A percentile compares a stretch with the other conserved stretches of the same genome.
Conservation (phyloP, 2,329 filamentous ascomycete genomes). For the Fusarium nygamai region DNA sequence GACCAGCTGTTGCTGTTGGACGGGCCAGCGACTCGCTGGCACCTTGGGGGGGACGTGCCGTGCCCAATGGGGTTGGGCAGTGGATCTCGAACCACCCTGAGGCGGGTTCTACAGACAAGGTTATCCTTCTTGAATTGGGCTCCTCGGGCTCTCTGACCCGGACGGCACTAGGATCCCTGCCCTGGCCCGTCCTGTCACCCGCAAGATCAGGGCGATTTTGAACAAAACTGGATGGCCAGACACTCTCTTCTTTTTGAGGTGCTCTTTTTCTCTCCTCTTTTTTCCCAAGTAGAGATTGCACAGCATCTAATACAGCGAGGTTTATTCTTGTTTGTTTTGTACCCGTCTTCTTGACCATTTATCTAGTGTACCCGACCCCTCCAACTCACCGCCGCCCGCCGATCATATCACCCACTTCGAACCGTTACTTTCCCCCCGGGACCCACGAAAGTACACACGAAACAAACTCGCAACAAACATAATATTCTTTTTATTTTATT, state of each 20-base stretch:
- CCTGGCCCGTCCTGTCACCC: neutral
- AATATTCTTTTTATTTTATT: neutral
- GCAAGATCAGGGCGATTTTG: conserved; percentile 13
- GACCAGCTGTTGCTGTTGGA: conserved; percentile 23
- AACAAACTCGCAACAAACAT: conserved; percentile 10
- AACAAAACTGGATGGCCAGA: conserved; percentile 20
- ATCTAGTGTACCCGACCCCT: conserved; percentile 29
- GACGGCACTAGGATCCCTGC: conserved; percentile 17
- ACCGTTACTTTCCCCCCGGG: neutral
- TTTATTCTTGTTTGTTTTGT: conserved; percentile 3
- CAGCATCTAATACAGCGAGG: conserved; percentile 13
- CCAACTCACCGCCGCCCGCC: conserved; percentile 24
- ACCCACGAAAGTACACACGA: conserved; percentile 24
- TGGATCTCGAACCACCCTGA: conserved; percentile 40
- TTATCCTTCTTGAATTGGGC: conserved; percentile 39
- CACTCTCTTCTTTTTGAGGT: conserved; percentile 12
- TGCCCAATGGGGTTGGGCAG: conserved; percentile 40
- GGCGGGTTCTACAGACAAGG: conserved; percentile 31
- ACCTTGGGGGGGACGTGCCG: conserved; percentile 25
- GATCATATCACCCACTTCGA: conserved; percentile 20
- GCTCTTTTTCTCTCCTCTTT: conserved; percentile 14
- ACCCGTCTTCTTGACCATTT: conserved; percentile 8
- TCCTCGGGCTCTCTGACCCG: conserved; percentile 32
- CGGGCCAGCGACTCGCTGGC: neutral
- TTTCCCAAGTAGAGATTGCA: conserved; percentile 7